Percentiles rank a stretch among this genome's conserved stretches.
Evolutionary conservation across 371 early-diverging fungal genomes (phyloP).

Genomic region (Parasitella parasitica): DNA sequence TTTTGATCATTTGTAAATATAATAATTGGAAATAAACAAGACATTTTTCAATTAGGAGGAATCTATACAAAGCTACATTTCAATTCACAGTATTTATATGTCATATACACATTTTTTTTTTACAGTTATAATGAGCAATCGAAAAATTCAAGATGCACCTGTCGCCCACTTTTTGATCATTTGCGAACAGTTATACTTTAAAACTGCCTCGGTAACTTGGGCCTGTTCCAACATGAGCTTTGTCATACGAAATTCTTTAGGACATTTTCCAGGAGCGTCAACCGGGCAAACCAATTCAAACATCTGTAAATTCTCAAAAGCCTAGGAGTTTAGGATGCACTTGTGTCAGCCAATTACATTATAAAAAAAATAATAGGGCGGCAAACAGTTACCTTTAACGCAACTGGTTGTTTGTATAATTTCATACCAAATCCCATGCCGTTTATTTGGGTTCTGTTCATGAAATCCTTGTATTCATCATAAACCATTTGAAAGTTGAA

Average conservation of each 20-base stretch:
- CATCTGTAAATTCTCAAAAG: slow-evolving; percentile 71
- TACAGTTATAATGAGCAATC: background rate
- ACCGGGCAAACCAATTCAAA: slow-evolving; percentile 71
- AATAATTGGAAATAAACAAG: background rate
- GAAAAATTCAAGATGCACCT: background rate
- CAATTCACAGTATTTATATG: too few relatives aligned
- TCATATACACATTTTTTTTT: too few relatives aligned
- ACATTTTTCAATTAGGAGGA: background rate
- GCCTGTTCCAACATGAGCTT: slow-evolving; percentile 70
- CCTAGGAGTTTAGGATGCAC: slow-evolving; percentile 50
- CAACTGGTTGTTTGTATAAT: slow-evolving; percentile 75
- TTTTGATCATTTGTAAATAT: background rate
- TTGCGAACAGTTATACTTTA: slow-evolving; percentile 57
- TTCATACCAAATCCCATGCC: slow-evolving; percentile 68
- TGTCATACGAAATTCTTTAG: slow-evolving; percentile 85
- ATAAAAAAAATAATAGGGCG: too few relatives aligned
- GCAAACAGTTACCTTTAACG: slow-evolving; percentile 85
- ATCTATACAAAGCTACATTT: too few relatives aligned
- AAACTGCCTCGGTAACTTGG: slow-evolving; percentile 67
- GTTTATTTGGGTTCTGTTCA: slow-evolving; percentile 55
- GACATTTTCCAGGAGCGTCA: slow-evolving; percentile 63
- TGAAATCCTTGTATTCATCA: slow-evolving; percentile 85
- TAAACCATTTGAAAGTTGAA: slow-evolving; percentile 95
- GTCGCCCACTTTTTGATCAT: slow-evolving; percentile 57
- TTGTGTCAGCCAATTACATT: too few relatives aligned